Evolutionary conservation across 345 rosid species (phyloP).

Genomic region (Eucalyptus curtisii): DNA sequence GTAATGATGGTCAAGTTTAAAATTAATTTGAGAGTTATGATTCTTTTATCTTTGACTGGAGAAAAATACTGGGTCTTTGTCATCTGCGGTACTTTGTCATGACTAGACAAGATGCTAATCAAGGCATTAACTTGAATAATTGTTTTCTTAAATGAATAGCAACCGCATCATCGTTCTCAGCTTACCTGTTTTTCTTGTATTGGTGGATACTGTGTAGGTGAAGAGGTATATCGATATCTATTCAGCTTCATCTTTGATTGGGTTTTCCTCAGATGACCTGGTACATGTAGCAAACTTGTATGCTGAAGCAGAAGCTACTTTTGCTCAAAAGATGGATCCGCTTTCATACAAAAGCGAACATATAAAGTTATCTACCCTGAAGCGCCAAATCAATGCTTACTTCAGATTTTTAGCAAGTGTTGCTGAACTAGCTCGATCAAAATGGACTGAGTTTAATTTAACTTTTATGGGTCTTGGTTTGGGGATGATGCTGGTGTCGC

Average conservation of each 20-base stretch:
- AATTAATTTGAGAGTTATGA: not conserved
- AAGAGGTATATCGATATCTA: slow-evolving; percentile 85
- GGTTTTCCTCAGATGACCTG: slow-evolving; percentile 83
- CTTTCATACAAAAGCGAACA: slow-evolving; percentile 15
- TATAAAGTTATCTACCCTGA: slow-evolving; percentile 12
- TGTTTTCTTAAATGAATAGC: not conserved
- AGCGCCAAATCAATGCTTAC: slow-evolving; percentile 45
- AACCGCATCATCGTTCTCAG: not conserved
- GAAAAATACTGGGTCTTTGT: not conserved
- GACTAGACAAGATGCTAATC: not conserved
- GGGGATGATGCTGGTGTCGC: slow-evolving; percentile 49
- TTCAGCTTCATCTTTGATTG: slow-evolving; percentile 84
- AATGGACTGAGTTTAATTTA: slow-evolving; percentile 92
- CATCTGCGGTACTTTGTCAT: not conserved
- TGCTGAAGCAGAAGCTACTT: slow-evolving; percentile 46
- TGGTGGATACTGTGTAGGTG: slow-evolving; percentile 31
- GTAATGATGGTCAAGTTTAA: not conserved
- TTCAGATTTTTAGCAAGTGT: slow-evolving; percentile 51
- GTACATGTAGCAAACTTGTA: slow-evolving; percentile 43
- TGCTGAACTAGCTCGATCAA: slow-evolving; percentile 78
- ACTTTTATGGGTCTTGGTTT: slow-evolving; percentile 73
- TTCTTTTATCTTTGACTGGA: not conserved
- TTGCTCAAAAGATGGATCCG: slow-evolving; percentile 20
- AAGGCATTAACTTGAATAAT: not conserved
- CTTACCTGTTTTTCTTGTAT: not conserved